Percentiles rank a stretch among this genome's conserved stretches.
Evolutionary conservation across 2,329 filamentous ascomycete genomes (phyloP).

Genomic region (Phoma sp.): DNA sequence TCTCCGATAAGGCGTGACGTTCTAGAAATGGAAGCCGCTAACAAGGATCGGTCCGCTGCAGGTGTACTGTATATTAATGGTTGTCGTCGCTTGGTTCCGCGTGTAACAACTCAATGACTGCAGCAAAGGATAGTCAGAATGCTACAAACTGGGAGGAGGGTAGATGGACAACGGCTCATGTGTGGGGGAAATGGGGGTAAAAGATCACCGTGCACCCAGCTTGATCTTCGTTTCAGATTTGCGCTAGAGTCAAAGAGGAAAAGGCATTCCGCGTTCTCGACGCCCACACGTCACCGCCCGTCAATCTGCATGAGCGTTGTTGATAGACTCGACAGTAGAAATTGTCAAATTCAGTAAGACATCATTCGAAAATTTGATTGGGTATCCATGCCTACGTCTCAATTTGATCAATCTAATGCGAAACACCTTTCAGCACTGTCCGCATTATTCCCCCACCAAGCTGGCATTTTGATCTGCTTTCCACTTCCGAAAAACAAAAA

Average conservation of each 20-base stretch:
- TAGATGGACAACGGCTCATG: background rate
- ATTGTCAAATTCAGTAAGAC: background rate
- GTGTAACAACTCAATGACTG: background rate
- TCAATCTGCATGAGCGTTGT: background rate
- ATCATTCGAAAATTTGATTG: background rate
- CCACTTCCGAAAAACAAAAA: conserved; percentile 66
- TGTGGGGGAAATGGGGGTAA: conserved; percentile 6
- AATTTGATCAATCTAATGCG: conserved; percentile 49
- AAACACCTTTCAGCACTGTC: conserved; percentile 66
- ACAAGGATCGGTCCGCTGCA: background rate
- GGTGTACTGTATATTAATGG: background rate
- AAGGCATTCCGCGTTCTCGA: background rate
- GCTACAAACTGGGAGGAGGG: background rate
- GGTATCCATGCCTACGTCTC: background rate
- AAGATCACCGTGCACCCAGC: conserved; percentile 12
- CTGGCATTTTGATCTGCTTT: conserved; percentile 65
- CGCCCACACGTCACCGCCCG: conserved; percentile 13
- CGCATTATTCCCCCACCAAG: conserved; percentile 70
- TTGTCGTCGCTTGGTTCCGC: background rate
- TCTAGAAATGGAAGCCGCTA: background rate
- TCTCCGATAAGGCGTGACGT: conserved; percentile 3
- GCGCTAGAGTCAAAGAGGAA: background rate
- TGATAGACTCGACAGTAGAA: background rate
- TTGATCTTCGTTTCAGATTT: conserved; percentile 15
- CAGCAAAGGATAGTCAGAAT: background rate